Conservation (phyloP, 2,329 filamentous ascomycete genomes). For the Colletotrichum cereale region DNA sequence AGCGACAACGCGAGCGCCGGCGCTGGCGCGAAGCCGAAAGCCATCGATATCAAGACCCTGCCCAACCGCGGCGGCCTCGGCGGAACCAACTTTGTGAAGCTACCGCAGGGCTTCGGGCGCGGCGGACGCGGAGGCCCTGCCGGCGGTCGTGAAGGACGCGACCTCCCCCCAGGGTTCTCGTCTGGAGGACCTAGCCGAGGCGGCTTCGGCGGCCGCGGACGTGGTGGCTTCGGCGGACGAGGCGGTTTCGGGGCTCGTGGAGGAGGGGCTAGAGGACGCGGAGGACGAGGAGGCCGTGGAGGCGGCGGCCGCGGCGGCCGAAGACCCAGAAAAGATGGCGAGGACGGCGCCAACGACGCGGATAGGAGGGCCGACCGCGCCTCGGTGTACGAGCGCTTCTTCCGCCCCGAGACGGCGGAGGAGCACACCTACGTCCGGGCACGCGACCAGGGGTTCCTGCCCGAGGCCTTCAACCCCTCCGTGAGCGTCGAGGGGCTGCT, state of each 20-base stretch:
- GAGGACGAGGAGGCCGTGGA: slow-evolving; percentile 27
- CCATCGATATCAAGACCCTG: slow-evolving; percentile 56
- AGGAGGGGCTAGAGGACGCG: slow-evolving; percentile 43
- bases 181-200: not conserved
- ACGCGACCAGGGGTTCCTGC: slow-evolving; percentile 41
- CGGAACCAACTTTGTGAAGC: slow-evolving; percentile 32
- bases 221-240: slow-evolving; percentile 25
- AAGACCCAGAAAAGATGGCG: slow-evolving; percentile 39
- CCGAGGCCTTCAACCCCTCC: slow-evolving; percentile 48
- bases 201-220: slow-evolving; percentile 29
- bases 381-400: slow-evolving; percentile 30
- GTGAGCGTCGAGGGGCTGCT: slow-evolving; percentile 52
- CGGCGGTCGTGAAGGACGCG: not conserved
- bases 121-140: slow-evolving; percentile 2
- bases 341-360: slow-evolving; percentile 37
- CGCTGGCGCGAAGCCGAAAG: slow-evolving; percentile 46
- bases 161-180: slow-evolving; percentile 4
- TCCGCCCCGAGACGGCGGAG: slow-evolving; percentile 42
- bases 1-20: slow-evolving; percentile 24
- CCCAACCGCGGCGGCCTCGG: slow-evolving; percentile 42
- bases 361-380: slow-evolving; percentile 38
- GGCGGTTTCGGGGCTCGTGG: slow-evolving; percentile 27
- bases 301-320: slow-evolving; percentile 39
- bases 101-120: slow-evolving; percentile 29
- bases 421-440: slow-evolving; percentile 46